phyloP scores from a whole-genome alignment of 164 flowering plant genomes.

The Sextonia rubra region DNA sequence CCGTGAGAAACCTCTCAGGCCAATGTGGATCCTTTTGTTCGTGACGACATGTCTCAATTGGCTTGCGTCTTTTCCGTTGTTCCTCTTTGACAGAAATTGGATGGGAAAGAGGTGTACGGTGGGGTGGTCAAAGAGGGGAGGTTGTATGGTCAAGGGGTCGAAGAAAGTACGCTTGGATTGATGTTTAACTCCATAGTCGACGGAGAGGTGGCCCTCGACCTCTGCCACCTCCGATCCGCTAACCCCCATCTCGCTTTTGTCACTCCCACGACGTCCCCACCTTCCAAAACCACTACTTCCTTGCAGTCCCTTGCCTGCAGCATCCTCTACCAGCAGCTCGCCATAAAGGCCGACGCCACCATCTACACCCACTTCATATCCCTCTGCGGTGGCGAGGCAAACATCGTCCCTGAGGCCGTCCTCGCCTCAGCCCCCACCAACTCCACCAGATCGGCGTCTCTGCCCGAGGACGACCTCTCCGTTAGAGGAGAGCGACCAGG shows the following conservation, averaged over 20 bases:
- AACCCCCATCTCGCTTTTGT: conserved; percentile 60
- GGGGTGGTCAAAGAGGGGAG: conserved; percentile 29
- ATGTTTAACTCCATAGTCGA: conserved; percentile 65
- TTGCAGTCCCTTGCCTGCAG: conserved; percentile 73
- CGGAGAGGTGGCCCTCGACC: conserved; percentile 60
- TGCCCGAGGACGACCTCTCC: no score
- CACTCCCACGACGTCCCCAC: conserved; percentile 53
- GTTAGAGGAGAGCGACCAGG: no score
- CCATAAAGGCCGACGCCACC: conserved; percentile 83
- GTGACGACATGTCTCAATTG: conserved; percentile 71
- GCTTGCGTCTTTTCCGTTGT: conserved; percentile 85
- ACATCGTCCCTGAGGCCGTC: conserved; percentile 62
- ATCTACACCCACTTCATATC: conserved; percentile 76
- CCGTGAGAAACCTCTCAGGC: conserved; percentile 37
- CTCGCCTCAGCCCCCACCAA: conserved; percentile 59
- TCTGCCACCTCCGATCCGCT: conserved; percentile 54
- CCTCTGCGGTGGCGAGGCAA: conserved; percentile 76
- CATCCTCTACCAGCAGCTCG: conserved; percentile 95
- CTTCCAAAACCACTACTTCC: conserved; percentile 62
- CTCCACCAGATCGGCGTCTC: conserved; percentile 94
- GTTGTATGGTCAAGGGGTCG: conserved; percentile 49
- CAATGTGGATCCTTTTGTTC: conserved; percentile 57
- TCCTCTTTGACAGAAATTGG: conserved; percentile 68
- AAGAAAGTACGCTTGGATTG: conserved; percentile 60
- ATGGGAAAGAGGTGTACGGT: conserved; percentile 83